Conservation (phyloP, 257 asterid genomes). For the Solanum verrucosum region DNA sequence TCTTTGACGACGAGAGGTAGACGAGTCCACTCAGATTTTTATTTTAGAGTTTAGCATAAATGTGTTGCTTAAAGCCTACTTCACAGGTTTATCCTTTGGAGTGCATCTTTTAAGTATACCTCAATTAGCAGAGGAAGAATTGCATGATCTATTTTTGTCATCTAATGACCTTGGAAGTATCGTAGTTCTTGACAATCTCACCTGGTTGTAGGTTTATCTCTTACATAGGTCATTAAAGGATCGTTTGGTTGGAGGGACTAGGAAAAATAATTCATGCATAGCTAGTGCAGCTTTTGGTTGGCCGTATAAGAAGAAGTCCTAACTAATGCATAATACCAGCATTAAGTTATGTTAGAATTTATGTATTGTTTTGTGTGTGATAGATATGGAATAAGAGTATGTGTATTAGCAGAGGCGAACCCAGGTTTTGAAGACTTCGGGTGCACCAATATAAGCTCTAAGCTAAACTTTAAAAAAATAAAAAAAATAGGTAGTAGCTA, state of each 20-base stretch:
- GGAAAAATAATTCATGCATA: background rate
- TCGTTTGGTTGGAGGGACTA: background rate
- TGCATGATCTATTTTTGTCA: background rate
- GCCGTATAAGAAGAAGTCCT: background rate
- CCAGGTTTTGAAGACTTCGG: background rate
- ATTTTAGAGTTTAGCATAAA: background rate
- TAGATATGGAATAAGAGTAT: background rate
- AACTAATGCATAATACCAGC: background rate
- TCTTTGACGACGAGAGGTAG: conserved; percentile 46
- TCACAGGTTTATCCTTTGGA: background rate
- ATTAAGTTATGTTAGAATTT: background rate
- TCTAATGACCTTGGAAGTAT: background rate
- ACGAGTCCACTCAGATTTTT: background rate
- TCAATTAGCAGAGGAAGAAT: background rate
- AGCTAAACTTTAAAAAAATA: background rate
- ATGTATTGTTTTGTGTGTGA: background rate
- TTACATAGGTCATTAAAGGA: background rate
- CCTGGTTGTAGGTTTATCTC: background rate
- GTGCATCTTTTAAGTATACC: background rate
- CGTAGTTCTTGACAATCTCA: background rate
- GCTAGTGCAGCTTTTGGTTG: background rate
- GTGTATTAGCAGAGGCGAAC: background rate
- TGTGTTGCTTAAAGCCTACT: background rate
- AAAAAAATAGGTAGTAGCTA: background rate
- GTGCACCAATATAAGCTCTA: background rate